A percentile compares a stretch with the other conserved stretches of the same genome.
Evolutionary conservation across 2,329 filamentous ascomycete genomes (phyloP).

Genomic region (Alternaria metachromatica): DNA sequence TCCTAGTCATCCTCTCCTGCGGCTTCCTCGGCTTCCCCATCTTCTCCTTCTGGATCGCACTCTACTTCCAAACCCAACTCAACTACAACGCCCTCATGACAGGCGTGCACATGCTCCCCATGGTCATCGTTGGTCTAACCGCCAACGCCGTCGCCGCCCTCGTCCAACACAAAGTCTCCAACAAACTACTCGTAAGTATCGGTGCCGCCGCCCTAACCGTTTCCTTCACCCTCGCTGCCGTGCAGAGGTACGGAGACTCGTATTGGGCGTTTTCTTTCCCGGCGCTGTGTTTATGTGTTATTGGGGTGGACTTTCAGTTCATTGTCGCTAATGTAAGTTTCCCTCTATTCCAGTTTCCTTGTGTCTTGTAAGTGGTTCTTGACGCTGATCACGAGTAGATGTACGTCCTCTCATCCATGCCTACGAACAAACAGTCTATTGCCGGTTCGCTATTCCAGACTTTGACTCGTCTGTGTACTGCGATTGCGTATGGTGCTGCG

Average conservation of each 20-base stretch:
- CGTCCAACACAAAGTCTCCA: constrained; percentile 68
- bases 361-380: background rate
- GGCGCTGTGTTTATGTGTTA: constrained; percentile 64
- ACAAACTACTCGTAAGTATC: constrained; percentile 66
- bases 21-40: constrained; percentile 70
- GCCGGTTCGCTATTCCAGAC: constrained; percentile 74
- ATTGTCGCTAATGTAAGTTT: constrained; percentile 69
- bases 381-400: constrained; percentile 53
- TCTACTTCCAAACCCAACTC: constrained; percentile 68
- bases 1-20: constrained; percentile 63
- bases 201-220: constrained; percentile 55
- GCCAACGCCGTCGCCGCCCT: constrained; percentile 69
- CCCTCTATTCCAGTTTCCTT: background rate
- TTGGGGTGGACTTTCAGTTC: constrained; percentile 73
- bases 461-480: constrained; percentile 65
- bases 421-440: constrained; percentile 67
- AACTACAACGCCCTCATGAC: constrained; percentile 62
- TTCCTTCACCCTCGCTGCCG: constrained; percentile 62
- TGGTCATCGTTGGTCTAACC: constrained; percentile 67
- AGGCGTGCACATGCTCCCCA: constrained; percentile 69
- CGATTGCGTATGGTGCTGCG: constrained; percentile 66
- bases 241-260: constrained; percentile 61
- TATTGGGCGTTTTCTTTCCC: constrained; percentile 74
- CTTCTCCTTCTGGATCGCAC: constrained; percentile 67
- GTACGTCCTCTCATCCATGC: constrained; percentile 72